Base-by-base conservation (phyloP, 495 filamentous ascomycete species). In the Hyaloscypha variabilis region DNA sequence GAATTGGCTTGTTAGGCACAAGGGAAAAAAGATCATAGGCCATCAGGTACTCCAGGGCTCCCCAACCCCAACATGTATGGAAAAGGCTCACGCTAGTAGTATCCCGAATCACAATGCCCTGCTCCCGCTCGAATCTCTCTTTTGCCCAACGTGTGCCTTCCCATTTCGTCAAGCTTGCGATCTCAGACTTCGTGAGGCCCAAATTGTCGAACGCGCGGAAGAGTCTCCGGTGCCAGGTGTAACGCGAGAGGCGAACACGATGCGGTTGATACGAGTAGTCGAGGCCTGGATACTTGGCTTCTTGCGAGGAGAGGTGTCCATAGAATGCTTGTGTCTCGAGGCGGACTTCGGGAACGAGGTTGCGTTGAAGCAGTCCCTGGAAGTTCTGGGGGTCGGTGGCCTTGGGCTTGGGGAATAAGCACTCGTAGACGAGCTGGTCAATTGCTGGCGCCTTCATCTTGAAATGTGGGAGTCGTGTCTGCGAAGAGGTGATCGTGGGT, bases 141-240 rank as follows among this genome's bases (percentile, higher is more conserved):
- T 92, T 89, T 30, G 93, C 93, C 81, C 90, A 96, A 69, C 90
- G 89, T 58, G 93, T 96, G n/a, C 93, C 93, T 73, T 96, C 92
- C 93, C 93, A 97, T 71, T 90, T 90, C 66, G 93, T 96, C 64
- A 97, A 78, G 14, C 80, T 83, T 1, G 84, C 79, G 66, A 97
- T 96, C 71, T 97, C 93, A 57, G 80, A 77, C 42, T 85, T 78
- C 0, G 93, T 95, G n/a, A 96, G 77, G 42, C 86, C 81, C 23
- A 97, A 82, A 49, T 80, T 81, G 70, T 97, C 91, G 69, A 97
- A 96, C 42, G 88, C 90, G 39, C 86, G 85, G 77, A 97, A 96
- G 1, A 97, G 83, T 68, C 85, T 83, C 63, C 87, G 87, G 75
- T 97, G 93, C 85, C 89, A 92, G 2, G 82, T 83, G 79, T 90